Evolutionary conservation across 2,329 filamentous ascomycete species (phyloP).

Genomic region (Botrytis pseudocinerea): DNA sequence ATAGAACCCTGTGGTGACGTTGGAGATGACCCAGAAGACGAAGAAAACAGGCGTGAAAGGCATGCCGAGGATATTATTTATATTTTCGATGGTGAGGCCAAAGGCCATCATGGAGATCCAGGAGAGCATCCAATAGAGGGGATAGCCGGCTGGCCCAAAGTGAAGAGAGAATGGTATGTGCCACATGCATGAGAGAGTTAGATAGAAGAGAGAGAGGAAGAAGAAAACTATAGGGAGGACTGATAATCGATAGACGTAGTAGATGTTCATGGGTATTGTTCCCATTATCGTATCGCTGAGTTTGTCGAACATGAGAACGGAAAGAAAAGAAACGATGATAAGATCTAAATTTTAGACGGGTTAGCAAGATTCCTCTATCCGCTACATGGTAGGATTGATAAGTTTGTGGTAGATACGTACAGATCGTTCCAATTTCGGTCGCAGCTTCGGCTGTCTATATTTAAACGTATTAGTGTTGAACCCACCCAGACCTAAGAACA

Average conservation of each 20-base stretch:
- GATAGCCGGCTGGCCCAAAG: slow-evolving; percentile 28
- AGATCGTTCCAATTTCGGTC: slow-evolving; percentile 32
- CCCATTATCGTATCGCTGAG: slow-evolving; percentile 31
- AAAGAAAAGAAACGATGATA: slow-evolving; percentile 31
- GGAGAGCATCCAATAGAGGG: slow-evolving; percentile 32
- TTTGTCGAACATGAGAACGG: slow-evolving; percentile 29
- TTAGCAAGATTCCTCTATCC: not conserved
- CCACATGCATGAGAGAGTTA: slow-evolving; percentile 29
- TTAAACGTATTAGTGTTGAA: not conserved
- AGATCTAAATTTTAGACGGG: slow-evolving; percentile 20
- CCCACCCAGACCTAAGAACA: not conserved
- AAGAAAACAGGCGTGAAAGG: slow-evolving; percentile 32
- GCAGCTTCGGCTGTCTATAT: slow-evolving; percentile 27
- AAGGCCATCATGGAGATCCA: slow-evolving; percentile 31
- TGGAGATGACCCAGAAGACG: slow-evolving; percentile 32
- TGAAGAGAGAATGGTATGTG: slow-evolving; percentile 28
- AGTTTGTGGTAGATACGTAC: slow-evolving; percentile 15
- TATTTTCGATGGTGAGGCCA: slow-evolving; percentile 30
- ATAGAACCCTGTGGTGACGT: slow-evolving; percentile 30
- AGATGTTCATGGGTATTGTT: slow-evolving; percentile 24
- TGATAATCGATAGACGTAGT: slow-evolving; percentile 28
- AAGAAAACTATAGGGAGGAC: slow-evolving; percentile 27
- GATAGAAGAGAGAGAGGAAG: slow-evolving; percentile 29
- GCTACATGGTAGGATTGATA: not conserved
- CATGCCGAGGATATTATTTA: slow-evolving; percentile 29